Conservation (phyloP, 345 rosid genomes). For the Salix caprea region DNA sequence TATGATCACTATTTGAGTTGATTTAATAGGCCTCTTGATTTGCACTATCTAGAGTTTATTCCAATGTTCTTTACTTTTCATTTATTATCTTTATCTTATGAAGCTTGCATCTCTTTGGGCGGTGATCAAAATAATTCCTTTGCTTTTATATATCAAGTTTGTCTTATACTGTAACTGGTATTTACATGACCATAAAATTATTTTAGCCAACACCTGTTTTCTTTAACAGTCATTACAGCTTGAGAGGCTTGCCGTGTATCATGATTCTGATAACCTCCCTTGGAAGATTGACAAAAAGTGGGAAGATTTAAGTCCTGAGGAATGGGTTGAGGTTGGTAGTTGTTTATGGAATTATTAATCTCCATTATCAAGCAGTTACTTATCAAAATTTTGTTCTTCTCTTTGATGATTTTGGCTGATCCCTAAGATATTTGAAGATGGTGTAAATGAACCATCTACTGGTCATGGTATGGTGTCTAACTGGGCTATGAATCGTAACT, state of each 20-base stretch:
- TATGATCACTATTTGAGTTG: background rate
- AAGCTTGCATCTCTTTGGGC: background rate
- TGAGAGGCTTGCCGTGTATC: slow-evolving; percentile 92
- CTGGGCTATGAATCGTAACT: slow-evolving; percentile 74
- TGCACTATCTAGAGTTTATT: background rate
- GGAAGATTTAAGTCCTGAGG: slow-evolving; percentile 84
- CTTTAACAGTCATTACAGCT: slow-evolving; percentile 79
- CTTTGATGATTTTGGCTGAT: slow-evolving; percentile 9
- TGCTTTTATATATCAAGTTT: too few relatives aligned
- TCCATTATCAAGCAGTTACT: background rate
- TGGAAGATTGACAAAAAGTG: slow-evolving; percentile 84
- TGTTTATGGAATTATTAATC: slow-evolving; percentile 8
- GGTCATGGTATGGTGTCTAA: slow-evolving; percentile 44
- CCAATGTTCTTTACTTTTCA: background rate
- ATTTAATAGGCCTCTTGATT: too few relatives aligned
- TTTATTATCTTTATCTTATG: slow-evolving; percentile 2
- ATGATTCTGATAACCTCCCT: slow-evolving; percentile 73
- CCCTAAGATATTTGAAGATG: slow-evolving; percentile 88
- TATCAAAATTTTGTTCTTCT: slow-evolving; percentile 3
- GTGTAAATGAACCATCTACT: slow-evolving; percentile 62
- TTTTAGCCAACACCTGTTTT: slow-evolving; percentile 26
- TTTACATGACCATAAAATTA: slow-evolving; percentile 6
- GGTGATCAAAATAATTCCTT: background rate
- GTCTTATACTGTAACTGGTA: slow-evolving; percentile 3
- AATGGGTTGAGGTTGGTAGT: slow-evolving; percentile 87